Conservation (phyloP, 2,329 filamentous ascomycete genomes). For the Xylariaceae sp. region DNA sequence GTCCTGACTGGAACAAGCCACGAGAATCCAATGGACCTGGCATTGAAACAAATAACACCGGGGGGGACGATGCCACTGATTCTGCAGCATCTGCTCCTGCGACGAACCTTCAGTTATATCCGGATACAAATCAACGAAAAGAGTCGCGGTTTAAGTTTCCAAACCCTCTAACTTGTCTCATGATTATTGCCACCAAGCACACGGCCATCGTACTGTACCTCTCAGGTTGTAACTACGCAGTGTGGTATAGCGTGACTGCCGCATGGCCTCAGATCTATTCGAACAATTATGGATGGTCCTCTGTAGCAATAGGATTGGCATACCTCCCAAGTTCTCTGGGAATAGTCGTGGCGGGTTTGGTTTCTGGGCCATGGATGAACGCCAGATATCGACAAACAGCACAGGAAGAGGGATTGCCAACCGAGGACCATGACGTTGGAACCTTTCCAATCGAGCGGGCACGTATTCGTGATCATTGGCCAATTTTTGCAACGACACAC, state of each 20-base stretch:
- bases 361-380: slow-evolving; percentile 7
- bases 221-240: slow-evolving; percentile 5
- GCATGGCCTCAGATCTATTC: slow-evolving; percentile 5
- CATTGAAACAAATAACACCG: neutral
- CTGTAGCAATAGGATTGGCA: neutral
- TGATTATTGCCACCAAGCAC: slow-evolving; percentile 3
- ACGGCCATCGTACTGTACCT: slow-evolving; percentile 5
- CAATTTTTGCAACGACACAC: slow-evolving; percentile 1
- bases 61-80: neutral
- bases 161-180: slow-evolving; percentile 4
- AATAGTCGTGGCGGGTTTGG: slow-evolving; percentile 1
- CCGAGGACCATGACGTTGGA: slow-evolving; percentile 1
- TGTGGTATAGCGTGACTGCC: slow-evolving; percentile 6
- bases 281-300: slow-evolving; percentile 3
- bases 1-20: neutral
- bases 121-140: neutral
- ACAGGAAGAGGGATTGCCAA: neutral
- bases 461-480: slow-evolving; percentile 4
- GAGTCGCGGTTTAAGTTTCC: neutral
- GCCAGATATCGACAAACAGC: slow-evolving; percentile 8
- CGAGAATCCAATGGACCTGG: neutral
- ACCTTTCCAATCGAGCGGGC: slow-evolving; percentile 6
- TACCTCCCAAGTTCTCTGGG: slow-evolving; percentile 3
- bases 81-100: neutral
- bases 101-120: neutral